A percentile compares a stretch with the other conserved stretches of the same genome.
Evolutionary conservation across 1,284 basidiomycete genomes (phyloP).

Genomic region (Marasmius sp.): DNA sequence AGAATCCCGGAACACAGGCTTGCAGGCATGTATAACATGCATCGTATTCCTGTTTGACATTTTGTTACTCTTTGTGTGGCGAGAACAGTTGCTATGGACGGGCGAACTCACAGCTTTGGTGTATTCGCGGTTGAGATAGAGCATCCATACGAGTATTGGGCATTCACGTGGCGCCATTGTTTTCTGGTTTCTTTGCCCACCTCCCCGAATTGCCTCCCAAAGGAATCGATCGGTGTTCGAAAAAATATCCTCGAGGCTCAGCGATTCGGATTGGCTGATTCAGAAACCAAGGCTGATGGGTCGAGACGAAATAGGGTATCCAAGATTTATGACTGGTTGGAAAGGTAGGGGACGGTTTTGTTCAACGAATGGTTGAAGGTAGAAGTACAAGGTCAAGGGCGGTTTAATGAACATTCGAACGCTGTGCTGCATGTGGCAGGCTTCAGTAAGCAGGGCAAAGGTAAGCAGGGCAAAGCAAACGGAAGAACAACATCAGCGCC

Average conservation of each 20-base stretch:
- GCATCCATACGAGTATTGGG: neutral
- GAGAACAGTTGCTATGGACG: neutral
- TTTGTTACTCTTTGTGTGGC: neutral
- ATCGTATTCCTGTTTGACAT: neutral
- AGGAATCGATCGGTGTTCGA: neutral
- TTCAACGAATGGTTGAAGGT: neutral
- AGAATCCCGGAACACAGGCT: neutral
- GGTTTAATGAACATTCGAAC: neutral
- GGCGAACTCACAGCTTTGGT: neutral
- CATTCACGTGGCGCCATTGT: slow-evolving; percentile 1
- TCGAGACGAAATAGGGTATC: neutral
- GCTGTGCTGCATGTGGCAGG: neutral
- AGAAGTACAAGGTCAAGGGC: neutral
- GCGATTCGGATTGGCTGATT: neutral
- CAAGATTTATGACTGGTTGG: neutral
- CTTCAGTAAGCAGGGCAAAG: neutral
- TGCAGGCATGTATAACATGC: neutral
- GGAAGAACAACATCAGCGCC: too few relatives aligned
- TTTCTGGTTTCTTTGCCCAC: neutral
- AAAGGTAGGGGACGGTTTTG: neutral
- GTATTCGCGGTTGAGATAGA: neutral
- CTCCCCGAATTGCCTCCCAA: neutral
- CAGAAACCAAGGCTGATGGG: too few relatives aligned
- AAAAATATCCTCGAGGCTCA: neutral
- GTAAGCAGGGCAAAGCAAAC: neutral